A percentile compares a stretch with the other conserved stretches of the same genome.
Evolutionary conservation across 2,329 filamentous ascomycete genomes (phyloP).

Genomic region (Sclerotinia borealis): DNA sequence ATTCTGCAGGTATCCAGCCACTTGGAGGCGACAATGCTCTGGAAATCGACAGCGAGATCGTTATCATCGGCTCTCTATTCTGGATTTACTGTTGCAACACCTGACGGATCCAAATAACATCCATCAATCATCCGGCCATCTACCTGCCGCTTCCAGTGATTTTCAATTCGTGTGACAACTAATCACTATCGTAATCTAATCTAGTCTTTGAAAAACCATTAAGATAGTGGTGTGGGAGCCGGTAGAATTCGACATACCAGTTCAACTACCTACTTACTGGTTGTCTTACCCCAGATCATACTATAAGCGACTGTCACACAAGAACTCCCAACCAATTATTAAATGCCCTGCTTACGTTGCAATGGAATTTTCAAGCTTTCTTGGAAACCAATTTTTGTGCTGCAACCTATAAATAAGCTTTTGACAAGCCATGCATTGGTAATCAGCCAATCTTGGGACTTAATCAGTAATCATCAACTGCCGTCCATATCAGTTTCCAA

Average conservation of each 20-base stretch:
- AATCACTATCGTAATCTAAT: neutral
- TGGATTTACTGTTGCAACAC: neutral
- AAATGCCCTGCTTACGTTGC: neutral
- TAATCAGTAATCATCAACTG: neutral
- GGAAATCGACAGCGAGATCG: neutral
- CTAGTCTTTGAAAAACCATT: neutral
- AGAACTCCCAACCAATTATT: neutral
- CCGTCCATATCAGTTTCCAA: neutral
- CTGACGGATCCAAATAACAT: neutral
- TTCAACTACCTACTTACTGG: neutral
- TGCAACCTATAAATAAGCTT: slow-evolving; percentile 5
- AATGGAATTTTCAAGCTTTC: neutral
- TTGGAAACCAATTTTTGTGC: neutral
- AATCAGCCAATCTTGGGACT: neutral
- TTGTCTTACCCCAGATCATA: neutral
- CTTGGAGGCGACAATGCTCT: neutral
- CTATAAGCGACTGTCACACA: neutral
- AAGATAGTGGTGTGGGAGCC: neutral
- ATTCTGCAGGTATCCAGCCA: neutral
- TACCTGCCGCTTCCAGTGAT: slow-evolving; percentile 1
- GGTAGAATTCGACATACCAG: neutral
- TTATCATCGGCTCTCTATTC: neutral
- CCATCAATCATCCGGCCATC: neutral
- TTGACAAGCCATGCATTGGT: neutral
- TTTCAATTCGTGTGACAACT: neutral